Evolutionary conservation across 192 early-diverging fungal genomes (phyloP).

Genomic region (Piromyces finnis): DNA sequence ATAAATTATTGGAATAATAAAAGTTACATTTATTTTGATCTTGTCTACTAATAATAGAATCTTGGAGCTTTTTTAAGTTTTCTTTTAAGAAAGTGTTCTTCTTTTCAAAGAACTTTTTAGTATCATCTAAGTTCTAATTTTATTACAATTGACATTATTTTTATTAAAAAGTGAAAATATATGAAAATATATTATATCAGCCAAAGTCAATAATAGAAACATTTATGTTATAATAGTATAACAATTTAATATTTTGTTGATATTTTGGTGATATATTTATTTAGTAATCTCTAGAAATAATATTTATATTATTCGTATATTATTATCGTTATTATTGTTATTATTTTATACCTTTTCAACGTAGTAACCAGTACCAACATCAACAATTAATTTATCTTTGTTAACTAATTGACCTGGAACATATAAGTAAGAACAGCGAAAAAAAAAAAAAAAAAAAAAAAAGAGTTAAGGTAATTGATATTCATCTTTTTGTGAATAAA

Average conservation of each 20-base stretch:
- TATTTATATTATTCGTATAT: too few species aligned
- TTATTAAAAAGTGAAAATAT: too few species aligned
- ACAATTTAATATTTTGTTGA: too few species aligned
- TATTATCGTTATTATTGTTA: too few species aligned
- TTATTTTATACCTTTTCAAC: slow-evolving; percentile 59
- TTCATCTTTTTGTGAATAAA: too few species aligned
- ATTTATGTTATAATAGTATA: too few species aligned
- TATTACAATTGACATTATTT: too few species aligned
- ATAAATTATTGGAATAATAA: neutral
- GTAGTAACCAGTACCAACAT: slow-evolving; percentile 92
- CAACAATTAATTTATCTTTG: slow-evolving; percentile 73
- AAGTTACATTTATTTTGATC: neutral
- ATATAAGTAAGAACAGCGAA: slow-evolving; percentile 35
- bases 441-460: neutral
- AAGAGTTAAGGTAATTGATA: neutral
- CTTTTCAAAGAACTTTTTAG: neutral
- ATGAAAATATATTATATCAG: too few species aligned
- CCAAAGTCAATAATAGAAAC: too few species aligned
- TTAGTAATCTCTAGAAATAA: too few species aligned
- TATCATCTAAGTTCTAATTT: neutral
- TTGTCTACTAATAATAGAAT: neutral
- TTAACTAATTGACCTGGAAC: slow-evolving; percentile 73
- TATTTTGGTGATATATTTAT: too few species aligned
- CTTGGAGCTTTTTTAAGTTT: neutral
- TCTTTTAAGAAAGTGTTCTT: neutral